phyloP scores from a whole-genome alignment of 495 filamentous ascomycete species.

The Hypoxylon rickii region DNA sequence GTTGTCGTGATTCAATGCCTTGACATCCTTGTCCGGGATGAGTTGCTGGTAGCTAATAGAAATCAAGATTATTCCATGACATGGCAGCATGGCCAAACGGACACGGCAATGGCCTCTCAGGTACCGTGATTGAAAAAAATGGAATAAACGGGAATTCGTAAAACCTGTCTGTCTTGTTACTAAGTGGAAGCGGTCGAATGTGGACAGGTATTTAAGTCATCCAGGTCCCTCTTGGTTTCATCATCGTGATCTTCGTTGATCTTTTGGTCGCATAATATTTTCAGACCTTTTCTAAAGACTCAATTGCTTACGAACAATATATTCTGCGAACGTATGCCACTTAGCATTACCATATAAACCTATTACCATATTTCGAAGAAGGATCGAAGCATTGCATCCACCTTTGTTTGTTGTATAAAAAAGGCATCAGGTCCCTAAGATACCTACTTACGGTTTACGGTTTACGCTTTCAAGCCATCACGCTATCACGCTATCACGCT shows the following conservation, averaged over 20 bases:
- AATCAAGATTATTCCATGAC: conserved; percentile 34
- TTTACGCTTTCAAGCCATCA: no score
- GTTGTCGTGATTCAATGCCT: conserved; percentile 3
- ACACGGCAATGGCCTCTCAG: conserved; percentile 29
- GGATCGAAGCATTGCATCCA: background rate
- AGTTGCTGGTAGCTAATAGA: conserved; percentile 33
- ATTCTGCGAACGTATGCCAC: no score
- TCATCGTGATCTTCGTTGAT: conserved; percentile 33
- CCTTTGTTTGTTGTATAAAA: conserved; percentile 18
- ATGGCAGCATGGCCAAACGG: no score
- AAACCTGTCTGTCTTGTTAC: conserved; percentile 11
- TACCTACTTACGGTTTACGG: no score
- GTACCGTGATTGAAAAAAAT: conserved; percentile 17
- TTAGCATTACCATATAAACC: no score
- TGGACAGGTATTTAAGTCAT: conserved; percentile 29
- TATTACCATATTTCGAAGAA: background rate
- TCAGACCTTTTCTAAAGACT: no score
- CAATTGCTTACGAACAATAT: background rate
- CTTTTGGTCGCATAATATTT: conserved; percentile 23
- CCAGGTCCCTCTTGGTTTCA: conserved; percentile 28
- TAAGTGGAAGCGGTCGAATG: conserved; percentile 6
- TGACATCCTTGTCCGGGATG: conserved; percentile 21
- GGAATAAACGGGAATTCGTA: no score
- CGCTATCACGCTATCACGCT: no score
- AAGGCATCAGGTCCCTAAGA: no score